These are phyloP conservation scores for Kodamaea sp. DNA, from an alignment of 1,139 yeast genomes.

Conservation along the genomic window DNA sequence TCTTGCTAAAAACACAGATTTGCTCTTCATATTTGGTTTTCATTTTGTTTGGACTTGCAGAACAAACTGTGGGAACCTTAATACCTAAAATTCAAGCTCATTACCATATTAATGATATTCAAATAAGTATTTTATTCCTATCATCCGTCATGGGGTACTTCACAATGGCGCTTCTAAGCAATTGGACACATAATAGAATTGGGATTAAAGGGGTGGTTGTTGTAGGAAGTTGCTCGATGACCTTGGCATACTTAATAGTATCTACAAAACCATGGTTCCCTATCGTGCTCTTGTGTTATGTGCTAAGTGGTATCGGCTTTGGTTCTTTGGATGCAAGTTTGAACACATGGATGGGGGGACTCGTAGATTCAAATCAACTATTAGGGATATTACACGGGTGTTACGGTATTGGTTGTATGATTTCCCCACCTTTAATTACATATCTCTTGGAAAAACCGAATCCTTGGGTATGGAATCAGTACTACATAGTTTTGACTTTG, in stretches of 20 bases:
- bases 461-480: conserved; percentile 49
- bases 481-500: conserved; percentile 36
- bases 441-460: conserved; percentile 30
- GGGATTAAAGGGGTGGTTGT: conserved; percentile 40
- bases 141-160: conserved; percentile 38
- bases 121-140: conserved; percentile 34
- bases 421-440: conserved; percentile 60
- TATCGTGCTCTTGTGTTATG: conserved; percentile 33
- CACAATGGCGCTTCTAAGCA: conserved; percentile 36
- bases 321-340: conserved; percentile 61
- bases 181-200: conserved; percentile 25
- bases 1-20: conserved; percentile 38
- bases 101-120: conserved; percentile 43
- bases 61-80: conserved; percentile 56
- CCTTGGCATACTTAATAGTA: conserved; percentile 25
- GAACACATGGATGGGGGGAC: conserved; percentile 56
- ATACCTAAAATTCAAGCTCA: conserved; percentile 46
- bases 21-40: conserved; percentile 35
- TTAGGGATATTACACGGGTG: conserved; percentile 66
- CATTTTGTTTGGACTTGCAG: conserved; percentile 50
- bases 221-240: conserved; percentile 31
- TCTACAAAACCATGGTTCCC: conserved; percentile 35
- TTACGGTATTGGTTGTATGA: conserved; percentile 66
- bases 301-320: conserved; percentile 53
- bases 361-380: conserved; percentile 56